Evolutionary conservation across 257 asterid genomes (phyloP).

Genomic region (Gentiana macrophylla): DNA sequence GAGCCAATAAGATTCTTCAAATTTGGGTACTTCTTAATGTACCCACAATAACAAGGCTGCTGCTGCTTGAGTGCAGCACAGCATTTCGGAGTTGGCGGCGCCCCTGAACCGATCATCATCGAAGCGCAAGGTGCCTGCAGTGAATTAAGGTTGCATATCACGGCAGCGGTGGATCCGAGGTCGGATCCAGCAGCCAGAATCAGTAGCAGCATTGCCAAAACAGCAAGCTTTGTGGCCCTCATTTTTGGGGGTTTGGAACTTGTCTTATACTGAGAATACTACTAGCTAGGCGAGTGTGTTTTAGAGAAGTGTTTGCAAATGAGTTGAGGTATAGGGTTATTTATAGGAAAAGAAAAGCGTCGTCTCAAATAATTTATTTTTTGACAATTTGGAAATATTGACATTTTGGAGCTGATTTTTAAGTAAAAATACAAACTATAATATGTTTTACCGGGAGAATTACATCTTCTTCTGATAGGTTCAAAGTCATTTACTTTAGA

Average conservation of each 20-base stretch:
- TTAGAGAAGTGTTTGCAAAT: too few relatives aligned
- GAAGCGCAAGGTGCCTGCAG: slow-evolving; percentile 17
- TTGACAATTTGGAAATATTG: too few relatives aligned
- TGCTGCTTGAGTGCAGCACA: slow-evolving; percentile 22
- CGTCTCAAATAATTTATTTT: too few relatives aligned
- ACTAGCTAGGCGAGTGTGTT: too few relatives aligned
- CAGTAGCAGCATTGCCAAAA: slow-evolving; percentile 12
- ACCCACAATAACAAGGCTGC: slow-evolving; percentile 25
- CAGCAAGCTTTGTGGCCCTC: slow-evolving; percentile 18
- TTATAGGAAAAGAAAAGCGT: too few relatives aligned
- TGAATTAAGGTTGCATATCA: slow-evolving; percentile 14
- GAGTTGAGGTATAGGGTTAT: too few relatives aligned
- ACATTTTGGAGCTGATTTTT: too few relatives aligned
- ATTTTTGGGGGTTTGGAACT: slow-evolving; percentile 7
- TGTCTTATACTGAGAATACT: too few relatives aligned
- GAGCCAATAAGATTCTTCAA: slow-evolving; percentile 13
- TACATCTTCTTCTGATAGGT: too few relatives aligned
- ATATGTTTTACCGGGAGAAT: too few relatives aligned
- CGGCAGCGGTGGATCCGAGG: slow-evolving; percentile 12
- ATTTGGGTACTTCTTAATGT: slow-evolving; percentile 13
- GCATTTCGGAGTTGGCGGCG: slow-evolving; percentile 15
- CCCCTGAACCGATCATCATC: background rate
- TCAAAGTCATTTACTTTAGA: too few relatives aligned
- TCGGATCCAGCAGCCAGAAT: slow-evolving; percentile 19
- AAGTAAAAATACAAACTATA: too few relatives aligned